Evolutionary conservation across 805 yeast species (phyloP).

Genomic region (Kockiozyma suomiensis): DNA sequence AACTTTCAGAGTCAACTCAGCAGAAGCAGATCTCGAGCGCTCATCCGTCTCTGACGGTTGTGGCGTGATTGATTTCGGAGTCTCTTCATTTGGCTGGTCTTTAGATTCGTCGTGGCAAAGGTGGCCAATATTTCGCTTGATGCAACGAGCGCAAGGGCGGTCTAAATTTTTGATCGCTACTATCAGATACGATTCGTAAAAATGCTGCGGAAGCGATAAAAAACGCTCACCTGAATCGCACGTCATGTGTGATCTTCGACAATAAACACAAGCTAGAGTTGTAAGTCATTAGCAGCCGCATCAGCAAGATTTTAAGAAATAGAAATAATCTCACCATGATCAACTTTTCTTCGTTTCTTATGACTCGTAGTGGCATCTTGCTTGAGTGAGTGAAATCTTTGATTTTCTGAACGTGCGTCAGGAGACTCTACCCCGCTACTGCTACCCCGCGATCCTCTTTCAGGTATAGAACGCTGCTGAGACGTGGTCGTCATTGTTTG

Average conservation of each 20-base stretch:
- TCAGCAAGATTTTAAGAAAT: background rate
- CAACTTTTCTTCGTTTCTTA: slow-evolving; percentile 26
- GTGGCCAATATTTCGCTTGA: slow-evolving; percentile 85
- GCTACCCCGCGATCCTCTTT: slow-evolving; percentile 4
- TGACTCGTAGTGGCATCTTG: background rate
- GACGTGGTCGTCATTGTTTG: background rate
- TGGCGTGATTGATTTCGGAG: background rate
- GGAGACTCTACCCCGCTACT: slow-evolving; percentile 16
- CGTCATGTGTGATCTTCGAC: slow-evolving; percentile 91
- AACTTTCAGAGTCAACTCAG: background rate
- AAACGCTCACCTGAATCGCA: slow-evolving; percentile 63
- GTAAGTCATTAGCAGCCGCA: background rate
- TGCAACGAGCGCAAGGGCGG: slow-evolving; percentile 78
- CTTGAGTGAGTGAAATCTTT: background rate
- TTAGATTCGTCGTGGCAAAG: slow-evolving; percentile 69
- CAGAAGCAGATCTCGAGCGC: too few species aligned
- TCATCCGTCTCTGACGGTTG: background rate
- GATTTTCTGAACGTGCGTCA: background rate
- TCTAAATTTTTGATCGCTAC: too few species aligned
- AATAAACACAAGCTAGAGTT: slow-evolving; percentile 76
- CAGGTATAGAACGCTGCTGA: background rate
- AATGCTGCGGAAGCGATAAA: too few species aligned
- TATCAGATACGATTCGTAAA: too few species aligned
- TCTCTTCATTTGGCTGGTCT: background rate
- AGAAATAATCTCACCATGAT: slow-evolving; percentile 22